These are phyloP conservation scores for Russula lepida DNA, from an alignment of 768 basidiomycete species.

Conservation along the genomic window DNA sequence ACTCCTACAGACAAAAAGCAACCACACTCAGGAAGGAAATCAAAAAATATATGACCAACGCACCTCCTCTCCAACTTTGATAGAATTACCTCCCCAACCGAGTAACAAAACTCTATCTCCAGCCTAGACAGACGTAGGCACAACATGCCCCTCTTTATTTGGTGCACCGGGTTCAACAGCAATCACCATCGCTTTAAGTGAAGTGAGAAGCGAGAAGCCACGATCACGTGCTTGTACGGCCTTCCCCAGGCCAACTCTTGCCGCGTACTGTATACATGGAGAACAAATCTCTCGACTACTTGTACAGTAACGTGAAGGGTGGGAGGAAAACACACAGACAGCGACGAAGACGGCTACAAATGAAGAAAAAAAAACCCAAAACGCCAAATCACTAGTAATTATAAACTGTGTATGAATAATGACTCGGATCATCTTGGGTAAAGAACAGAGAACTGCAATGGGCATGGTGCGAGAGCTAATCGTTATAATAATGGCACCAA, in stretches of 20 bases:
- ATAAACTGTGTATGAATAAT: neutral
- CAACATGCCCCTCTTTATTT: constrained; percentile 71
- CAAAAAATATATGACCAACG: constrained; percentile 29
- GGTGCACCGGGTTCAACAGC: constrained; percentile 93
- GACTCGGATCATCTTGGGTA: neutral
- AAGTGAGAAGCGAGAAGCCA: too few relatives aligned
- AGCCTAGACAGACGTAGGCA: constrained; percentile 70
- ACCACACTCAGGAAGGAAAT: neutral
- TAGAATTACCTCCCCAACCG: constrained; percentile 91
- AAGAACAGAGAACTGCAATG: neutral
- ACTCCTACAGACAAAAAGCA: constrained; percentile 56
- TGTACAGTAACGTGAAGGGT: neutral
- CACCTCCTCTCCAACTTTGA: constrained; percentile 97
- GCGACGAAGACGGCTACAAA: neutral
- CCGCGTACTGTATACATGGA: neutral
- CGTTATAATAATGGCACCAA: neutral
- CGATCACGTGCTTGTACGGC: too few relatives aligned
- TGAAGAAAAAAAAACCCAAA: neutral
- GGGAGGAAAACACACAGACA: neutral
- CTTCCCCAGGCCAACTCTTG: too few relatives aligned
- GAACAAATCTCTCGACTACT: neutral
- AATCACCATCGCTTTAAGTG: constrained; percentile 94
- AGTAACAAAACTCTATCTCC: constrained; percentile 93
- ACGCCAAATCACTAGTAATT: neutral
- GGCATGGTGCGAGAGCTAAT: neutral